Conservation (phyloP, 2,329 filamentous ascomycete genomes). For the Coleophoma cylindrospora region DNA sequence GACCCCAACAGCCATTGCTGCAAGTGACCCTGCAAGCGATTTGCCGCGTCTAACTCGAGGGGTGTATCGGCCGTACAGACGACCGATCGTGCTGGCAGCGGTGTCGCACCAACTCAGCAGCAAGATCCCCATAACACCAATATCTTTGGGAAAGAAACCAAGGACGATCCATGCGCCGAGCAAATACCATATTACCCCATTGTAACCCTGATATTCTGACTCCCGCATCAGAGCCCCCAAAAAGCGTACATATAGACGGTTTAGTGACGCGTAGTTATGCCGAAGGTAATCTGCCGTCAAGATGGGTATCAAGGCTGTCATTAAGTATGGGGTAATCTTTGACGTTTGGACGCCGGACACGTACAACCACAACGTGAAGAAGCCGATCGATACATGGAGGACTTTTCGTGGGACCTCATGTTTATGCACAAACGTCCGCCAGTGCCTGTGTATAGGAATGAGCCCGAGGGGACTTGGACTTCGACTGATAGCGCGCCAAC, state of each 20-base stretch:
- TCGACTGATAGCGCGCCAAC: constrained; percentile 82
- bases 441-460: constrained; percentile 92
- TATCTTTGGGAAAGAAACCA: constrained; percentile 85
- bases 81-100: constrained; percentile 89
- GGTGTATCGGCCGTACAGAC: constrained; percentile 85
- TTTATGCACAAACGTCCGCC: constrained; percentile 87
- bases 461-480: constrained; percentile 89
- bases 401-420: constrained; percentile 94
- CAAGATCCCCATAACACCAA: constrained; percentile 83
- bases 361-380: constrained; percentile 86
- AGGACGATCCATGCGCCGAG: constrained; percentile 85
- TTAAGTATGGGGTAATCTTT: constrained; percentile 78
- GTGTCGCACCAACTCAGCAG: constrained; percentile 98
- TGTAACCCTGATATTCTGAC: constrained; percentile 89
- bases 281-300: constrained; percentile 76
- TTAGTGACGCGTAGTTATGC: constrained; percentile 76
- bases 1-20: constrained; percentile 80
- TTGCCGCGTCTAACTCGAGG: constrained; percentile 81
- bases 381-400: constrained; percentile 94
- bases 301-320: constrained; percentile 78
- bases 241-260: constrained; percentile 77
- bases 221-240: constrained; percentile 95
- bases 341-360: constrained; percentile 69
- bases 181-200: constrained; percentile 95
- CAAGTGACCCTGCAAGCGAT: constrained; percentile 82